Percentiles rank a stretch among this genome's conserved stretches.
Conservation (phyloP, 345 rosid genomes). For the Acer saccharum region DNA sequence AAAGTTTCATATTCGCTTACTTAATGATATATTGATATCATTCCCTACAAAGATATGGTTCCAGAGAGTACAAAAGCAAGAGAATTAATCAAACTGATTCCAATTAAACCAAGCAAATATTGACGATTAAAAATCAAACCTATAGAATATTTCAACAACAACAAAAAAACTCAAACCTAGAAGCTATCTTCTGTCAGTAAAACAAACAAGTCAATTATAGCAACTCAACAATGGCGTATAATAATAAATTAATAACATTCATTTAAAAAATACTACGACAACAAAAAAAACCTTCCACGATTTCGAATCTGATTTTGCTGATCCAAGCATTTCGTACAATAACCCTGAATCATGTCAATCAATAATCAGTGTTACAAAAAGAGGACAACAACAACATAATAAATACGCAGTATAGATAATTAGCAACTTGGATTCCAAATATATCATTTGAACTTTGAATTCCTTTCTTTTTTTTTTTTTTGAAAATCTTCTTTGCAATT, state of each 20-base stretch:
- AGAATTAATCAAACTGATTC: background rate
- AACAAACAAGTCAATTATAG: background rate
- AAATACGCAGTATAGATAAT: too few relatives aligned
- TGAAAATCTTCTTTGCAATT: too few relatives aligned
- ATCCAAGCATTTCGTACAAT: constrained; percentile 83
- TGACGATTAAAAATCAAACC: too few relatives aligned
- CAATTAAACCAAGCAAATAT: background rate
- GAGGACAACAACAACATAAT: background rate
- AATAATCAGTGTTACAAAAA: background rate
- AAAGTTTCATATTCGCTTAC: too few relatives aligned
- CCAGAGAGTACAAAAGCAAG: background rate
- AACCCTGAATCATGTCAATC: constrained; percentile 43
- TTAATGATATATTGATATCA: too few relatives aligned
- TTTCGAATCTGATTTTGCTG: constrained; percentile 65
- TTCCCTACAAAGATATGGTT: background rate
- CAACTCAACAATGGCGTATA: background rate
- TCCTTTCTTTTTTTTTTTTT: too few relatives aligned
- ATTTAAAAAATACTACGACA: background rate
- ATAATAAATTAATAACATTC: background rate
- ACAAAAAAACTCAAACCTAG: too few relatives aligned
- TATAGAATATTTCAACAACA: too few relatives aligned
- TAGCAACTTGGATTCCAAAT: too few relatives aligned
- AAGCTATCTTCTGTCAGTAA: background rate
- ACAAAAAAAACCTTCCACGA: constrained; percentile 71
- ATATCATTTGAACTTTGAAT: too few relatives aligned